A percentile compares a stretch with the other conserved stretches of the same genome.
Conservation (phyloP, 441 rosid genomes). For the Aquilaria agallochum region DNA sequence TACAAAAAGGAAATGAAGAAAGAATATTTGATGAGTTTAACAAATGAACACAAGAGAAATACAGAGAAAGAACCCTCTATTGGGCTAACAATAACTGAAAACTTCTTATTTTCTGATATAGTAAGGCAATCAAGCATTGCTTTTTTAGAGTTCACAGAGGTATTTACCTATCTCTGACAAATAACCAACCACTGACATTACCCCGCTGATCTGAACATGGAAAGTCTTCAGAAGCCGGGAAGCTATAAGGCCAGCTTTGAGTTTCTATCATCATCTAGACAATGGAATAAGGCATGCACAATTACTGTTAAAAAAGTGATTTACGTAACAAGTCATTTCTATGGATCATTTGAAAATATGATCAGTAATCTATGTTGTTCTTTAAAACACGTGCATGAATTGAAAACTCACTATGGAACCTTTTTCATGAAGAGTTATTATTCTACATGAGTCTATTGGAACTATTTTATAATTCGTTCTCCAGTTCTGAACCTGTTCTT, state of each 20-base stretch:
- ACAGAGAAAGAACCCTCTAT: neutral
- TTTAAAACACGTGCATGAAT: too few relatives aligned
- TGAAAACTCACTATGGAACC: too few relatives aligned
- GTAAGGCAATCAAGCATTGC: neutral
- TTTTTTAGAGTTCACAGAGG: neutral
- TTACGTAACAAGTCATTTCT: too few relatives aligned
- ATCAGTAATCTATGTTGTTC: too few relatives aligned
- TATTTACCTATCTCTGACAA: slow-evolving; percentile 37
- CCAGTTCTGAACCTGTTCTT: slow-evolving; percentile 38
- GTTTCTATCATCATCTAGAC: slow-evolving; percentile 42
- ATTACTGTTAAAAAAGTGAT: too few relatives aligned
- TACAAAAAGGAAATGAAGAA: slow-evolving; percentile 13
- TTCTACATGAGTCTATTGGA: too few relatives aligned
- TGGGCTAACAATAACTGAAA: too few relatives aligned
- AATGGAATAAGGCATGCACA: too few relatives aligned
- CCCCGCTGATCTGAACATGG: slow-evolving; percentile 48
- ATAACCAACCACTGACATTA: slow-evolving; percentile 37
- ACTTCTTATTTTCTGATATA: too few relatives aligned
- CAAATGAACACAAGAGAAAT: neutral
- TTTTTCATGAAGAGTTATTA: too few relatives aligned
- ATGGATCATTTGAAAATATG: too few relatives aligned
- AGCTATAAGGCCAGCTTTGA: slow-evolving; percentile 62
- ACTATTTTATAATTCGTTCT: neutral
- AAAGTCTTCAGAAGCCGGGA: slow-evolving; percentile 53
- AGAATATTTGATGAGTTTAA: neutral